These are phyloP conservation scores for Penicillium mononematosum DNA, from an alignment of 495 filamentous ascomycete species.

Conservation along the genomic window DNA sequence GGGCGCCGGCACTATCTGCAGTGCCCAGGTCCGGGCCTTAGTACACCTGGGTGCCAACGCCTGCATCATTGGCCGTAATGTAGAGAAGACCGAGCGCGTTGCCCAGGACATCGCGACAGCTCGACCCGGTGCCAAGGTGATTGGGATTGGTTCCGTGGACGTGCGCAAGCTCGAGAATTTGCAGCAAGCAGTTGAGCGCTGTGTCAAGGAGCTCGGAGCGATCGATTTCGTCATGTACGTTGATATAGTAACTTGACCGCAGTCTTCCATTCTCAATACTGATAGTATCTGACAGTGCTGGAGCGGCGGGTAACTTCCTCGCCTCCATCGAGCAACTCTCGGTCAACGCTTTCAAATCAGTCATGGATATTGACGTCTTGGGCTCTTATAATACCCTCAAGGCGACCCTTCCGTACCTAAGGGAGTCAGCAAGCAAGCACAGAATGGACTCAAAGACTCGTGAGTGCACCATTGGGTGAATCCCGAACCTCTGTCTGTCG, in stretches of 20 bases:
- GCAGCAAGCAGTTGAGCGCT: constrained; percentile 70
- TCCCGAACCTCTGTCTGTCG: neutral
- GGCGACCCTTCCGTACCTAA: constrained; percentile 76
- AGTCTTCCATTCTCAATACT: constrained; percentile 9
- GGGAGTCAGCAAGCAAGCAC: constrained; percentile 67
- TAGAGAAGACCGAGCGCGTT: constrained; percentile 78
- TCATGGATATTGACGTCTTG: constrained; percentile 94
- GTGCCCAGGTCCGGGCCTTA: constrained; percentile 85
- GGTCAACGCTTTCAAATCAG: constrained; percentile 87
- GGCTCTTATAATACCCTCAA: constrained; percentile 95
- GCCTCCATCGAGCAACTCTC: constrained; percentile 78
- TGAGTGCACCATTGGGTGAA: constrained; percentile 23
- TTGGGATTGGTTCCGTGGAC: constrained; percentile 82
- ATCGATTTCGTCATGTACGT: constrained; percentile 93
- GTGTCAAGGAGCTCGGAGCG: constrained; percentile 74
- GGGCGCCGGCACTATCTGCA: constrained; percentile 90
- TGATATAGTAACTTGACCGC: neutral
- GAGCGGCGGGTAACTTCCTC: constrained; percentile 95
- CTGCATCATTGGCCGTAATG: constrained; percentile 87
- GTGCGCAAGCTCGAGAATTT: constrained; percentile 72
- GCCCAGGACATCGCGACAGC: constrained; percentile 79
- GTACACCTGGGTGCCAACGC: constrained; percentile 91
- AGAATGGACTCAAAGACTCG: constrained; percentile 47
- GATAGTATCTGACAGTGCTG: constrained; percentile 58
- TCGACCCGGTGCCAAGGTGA: constrained; percentile 72